Evolutionary conservation across 768 basidiomycete genomes (phyloP), one percentile per base, ranked within the genome.

Genomic region (Pleurotus eryngii): DNA sequence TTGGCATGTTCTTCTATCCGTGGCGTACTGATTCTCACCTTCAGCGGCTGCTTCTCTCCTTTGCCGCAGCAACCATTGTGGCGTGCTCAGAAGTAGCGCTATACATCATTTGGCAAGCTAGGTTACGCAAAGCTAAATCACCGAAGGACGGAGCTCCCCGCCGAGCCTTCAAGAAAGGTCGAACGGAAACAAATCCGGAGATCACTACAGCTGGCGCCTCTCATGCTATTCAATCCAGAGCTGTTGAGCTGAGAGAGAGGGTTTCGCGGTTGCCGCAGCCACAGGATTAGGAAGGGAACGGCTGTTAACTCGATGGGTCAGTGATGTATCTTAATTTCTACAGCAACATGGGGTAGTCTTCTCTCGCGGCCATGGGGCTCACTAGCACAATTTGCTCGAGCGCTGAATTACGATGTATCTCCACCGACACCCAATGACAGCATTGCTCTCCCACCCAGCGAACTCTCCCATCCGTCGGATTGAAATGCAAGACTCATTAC

Each of bases 51-150:
- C 74, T 92, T 14, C 76, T 87, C 55, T 80, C 86, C 2, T 70
- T 92, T 7, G 74, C 78, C 56, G 80, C 77, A 15, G 84, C 86
- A 1, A 72, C 84, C 4, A 65, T 86, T n/a, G 85, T 92, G 20
- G 89, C 89, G 4, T 68, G 83, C 3, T 78, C 91, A 9, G 90
- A 93, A 68, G 80, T 78, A 17, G 73, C 83, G 0, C 73, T 93
- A 11, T 92, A 84, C 69, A 72, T 89, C 60, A 87, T 92, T 38
- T 91, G 87, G 87, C 77, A 84, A 59, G 81, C 83, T 27, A 76
- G 81, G 51, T 74, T 73, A 11, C 60, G 72, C 18, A 60, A 58
- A 3, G 46, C 61, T 8, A 62, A 64, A 67, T 65, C 63, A 26
- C 63, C 66, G 46, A 60, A 40, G 55, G 70, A 74, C 63, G 30